phyloP scores from a whole-genome alignment of 257 asterid genomes.

The Jaltomata sinuosa region DNA sequence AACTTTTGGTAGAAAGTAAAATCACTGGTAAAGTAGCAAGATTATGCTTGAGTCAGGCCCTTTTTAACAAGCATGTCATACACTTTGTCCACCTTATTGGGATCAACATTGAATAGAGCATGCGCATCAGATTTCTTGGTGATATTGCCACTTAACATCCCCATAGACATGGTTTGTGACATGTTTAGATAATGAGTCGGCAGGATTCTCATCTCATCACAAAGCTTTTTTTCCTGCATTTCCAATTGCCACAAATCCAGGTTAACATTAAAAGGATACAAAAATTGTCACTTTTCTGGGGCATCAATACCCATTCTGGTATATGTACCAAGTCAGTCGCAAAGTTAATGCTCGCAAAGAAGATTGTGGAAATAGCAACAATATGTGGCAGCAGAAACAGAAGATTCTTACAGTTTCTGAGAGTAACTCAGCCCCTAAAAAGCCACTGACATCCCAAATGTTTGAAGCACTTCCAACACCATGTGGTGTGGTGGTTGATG shows the following conservation, averaged over 20 bases:
- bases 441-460: slow-evolving; percentile 67
- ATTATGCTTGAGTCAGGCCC: slow-evolving; percentile 56
- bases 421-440: slow-evolving; percentile 69
- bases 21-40: not conserved
- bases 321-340: not conserved
- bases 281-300: not conserved
- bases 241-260: not conserved
- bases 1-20: not conserved
- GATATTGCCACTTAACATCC: slow-evolving; percentile 55
- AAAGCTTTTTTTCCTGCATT: slow-evolving; percentile 82
- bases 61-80: slow-evolving; percentile 76
- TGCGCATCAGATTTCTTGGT: slow-evolving; percentile 79
- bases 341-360: not conserved
- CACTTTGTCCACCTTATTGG: slow-evolving; percentile 73
- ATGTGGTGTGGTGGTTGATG: slow-evolving; percentile 23
- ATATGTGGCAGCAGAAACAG: not conserved
- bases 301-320: not conserved
- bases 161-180: slow-evolving; percentile 67
- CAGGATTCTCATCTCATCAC: slow-evolving; percentile 72
- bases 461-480: slow-evolving; percentile 29
- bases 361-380: not conserved
- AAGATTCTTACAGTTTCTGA: slow-evolving; percentile 60
- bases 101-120: slow-evolving; percentile 65
- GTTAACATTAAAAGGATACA: not conserved
- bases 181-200: slow-evolving; percentile 84